Percentiles rank a stretch among this genome's conserved stretches.
phyloP scores from a whole-genome alignment of 805 yeast genomes.

The Monosporozyma aquatica region DNA sequence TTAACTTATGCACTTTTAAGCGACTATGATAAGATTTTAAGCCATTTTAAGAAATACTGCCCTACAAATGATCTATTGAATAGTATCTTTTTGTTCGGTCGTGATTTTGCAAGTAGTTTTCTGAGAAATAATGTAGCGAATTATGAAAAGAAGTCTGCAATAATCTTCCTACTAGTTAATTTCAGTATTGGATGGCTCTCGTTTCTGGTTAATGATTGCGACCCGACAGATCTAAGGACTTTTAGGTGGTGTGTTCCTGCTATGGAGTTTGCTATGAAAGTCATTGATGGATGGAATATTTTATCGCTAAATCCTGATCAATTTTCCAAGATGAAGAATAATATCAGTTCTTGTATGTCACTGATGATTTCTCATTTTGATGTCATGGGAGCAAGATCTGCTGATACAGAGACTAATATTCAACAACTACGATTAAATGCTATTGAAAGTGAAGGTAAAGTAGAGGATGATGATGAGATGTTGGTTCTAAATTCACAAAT shows the following conservation, averaged over 20 bases:
- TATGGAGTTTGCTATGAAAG: slow-evolving; percentile 89
- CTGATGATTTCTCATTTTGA: slow-evolving; percentile 90
- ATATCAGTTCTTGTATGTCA: slow-evolving; percentile 92
- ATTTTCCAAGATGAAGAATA: slow-evolving; percentile 59
- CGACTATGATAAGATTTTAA: slow-evolving; percentile 43
- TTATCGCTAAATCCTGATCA: slow-evolving; percentile 70
- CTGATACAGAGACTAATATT: slow-evolving; percentile 41
- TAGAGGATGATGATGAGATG: slow-evolving; percentile 46
- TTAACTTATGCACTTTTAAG: slow-evolving; percentile 58
- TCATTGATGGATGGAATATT: slow-evolving; percentile 85
- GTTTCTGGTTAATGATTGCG: slow-evolving; percentile 89
- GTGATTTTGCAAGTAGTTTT: slow-evolving; percentile 73
- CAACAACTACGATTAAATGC: slow-evolving; percentile 28
- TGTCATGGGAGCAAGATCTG: slow-evolving; percentile 92
- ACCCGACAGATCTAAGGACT: slow-evolving; percentile 82
- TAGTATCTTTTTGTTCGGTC: slow-evolving; percentile 62
- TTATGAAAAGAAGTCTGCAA: slow-evolving; percentile 45
- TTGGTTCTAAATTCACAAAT: slow-evolving; percentile 54
- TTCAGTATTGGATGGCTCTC: slow-evolving; percentile 85
- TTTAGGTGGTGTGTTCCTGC: slow-evolving; percentile 96
- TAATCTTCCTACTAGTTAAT: slow-evolving; percentile 63
- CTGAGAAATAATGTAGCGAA: slow-evolving; percentile 54
- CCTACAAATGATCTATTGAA: slow-evolving; percentile 73
- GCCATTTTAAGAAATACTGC: slow-evolving; percentile 46
- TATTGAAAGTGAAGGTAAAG: slow-evolving; percentile 23